phyloP scores from a whole-genome alignment of 352 stramenopile species.

The Globisporangium acanthophoron region DNA sequence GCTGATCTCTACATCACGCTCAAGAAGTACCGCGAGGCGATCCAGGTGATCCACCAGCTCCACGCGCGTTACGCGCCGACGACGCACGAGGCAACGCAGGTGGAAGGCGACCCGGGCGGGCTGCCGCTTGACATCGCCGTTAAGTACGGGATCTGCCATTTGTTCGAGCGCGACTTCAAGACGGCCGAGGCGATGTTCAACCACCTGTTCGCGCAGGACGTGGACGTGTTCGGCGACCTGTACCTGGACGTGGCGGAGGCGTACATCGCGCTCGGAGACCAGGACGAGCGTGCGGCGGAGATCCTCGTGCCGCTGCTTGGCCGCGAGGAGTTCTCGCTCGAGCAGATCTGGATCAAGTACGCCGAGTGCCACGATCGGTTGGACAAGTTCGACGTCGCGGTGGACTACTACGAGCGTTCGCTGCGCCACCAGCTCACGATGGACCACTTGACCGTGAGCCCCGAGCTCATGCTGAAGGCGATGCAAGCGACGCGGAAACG shows the following conservation, averaged over 20 bases:
- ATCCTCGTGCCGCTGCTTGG: slow-evolving; percentile 65
- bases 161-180: slow-evolving; percentile 69
- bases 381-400: slow-evolving; percentile 50
- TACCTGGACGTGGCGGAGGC: slow-evolving; percentile 82
- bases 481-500: slow-evolving; percentile 62
- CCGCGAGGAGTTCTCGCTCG: slow-evolving; percentile 60
- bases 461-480: slow-evolving; percentile 58
- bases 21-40: slow-evolving; percentile 77
- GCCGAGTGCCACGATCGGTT: slow-evolving; percentile 70
- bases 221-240: slow-evolving; percentile 79
- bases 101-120: slow-evolving; percentile 57
- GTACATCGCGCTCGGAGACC: slow-evolving; percentile 64
- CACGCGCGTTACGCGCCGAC: slow-evolving; percentile 54
- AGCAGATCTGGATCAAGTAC: slow-evolving; percentile 82
- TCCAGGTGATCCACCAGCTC: slow-evolving; percentile 74
- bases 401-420: slow-evolving; percentile 78
- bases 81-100: slow-evolving; percentile 48
- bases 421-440: slow-evolving; percentile 46
- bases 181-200: slow-evolving; percentile 81
- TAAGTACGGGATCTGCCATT: slow-evolving; percentile 83
- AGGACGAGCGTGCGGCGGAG: slow-evolving; percentile 59
- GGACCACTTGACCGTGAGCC: slow-evolving; percentile 45
- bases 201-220: slow-evolving; percentile 76
- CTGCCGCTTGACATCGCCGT: slow-evolving; percentile 83
- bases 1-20: slow-evolving; percentile 83